These are phyloP conservation scores for Amoebophrya sp. DNA, from an alignment of 169 alveolate species.

Conservation along the genomic window DNA sequence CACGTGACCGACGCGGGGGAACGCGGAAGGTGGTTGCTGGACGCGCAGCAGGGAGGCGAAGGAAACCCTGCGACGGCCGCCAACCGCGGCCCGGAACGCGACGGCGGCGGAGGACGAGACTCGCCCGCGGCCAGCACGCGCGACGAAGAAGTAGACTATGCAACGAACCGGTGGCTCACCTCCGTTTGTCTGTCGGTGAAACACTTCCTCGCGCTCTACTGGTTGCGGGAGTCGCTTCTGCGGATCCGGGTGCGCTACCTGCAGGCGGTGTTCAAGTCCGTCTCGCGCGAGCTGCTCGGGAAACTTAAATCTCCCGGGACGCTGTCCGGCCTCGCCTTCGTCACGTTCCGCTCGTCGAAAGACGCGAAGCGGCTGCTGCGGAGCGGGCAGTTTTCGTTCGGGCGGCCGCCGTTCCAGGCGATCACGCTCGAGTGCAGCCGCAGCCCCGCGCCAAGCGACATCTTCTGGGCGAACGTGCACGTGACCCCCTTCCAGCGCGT, in stretches of 20 bases:
- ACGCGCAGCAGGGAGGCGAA: too few species aligned
- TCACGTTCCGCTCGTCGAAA: not conserved
- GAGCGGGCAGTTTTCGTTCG: not conserved
- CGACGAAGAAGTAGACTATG: not conserved
- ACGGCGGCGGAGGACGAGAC: too few species aligned
- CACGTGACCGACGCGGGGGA: not conserved
- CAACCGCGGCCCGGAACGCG: too few species aligned
- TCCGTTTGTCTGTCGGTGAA: not conserved
- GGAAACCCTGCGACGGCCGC: too few species aligned
- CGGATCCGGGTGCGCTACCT: not conserved
- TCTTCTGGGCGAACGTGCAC: not conserved
- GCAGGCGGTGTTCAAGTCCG: not conserved
- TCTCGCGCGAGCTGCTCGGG: not conserved
- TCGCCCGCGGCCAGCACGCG: not conserved
- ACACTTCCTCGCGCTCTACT: not conserved
- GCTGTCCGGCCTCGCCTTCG: not conserved
- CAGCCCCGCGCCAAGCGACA: not conserved
- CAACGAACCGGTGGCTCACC: not conserved
- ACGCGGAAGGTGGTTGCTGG: too few species aligned
- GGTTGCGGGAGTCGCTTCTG: not conserved
- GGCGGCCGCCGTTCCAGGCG: not conserved
- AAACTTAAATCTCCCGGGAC: not conserved
- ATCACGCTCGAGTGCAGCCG: not conserved
- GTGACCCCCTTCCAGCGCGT: not conserved
- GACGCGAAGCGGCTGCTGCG: not conserved